phyloP scores from a whole-genome alignment of 345 rosid species.

The Ceriops decandra region DNA sequence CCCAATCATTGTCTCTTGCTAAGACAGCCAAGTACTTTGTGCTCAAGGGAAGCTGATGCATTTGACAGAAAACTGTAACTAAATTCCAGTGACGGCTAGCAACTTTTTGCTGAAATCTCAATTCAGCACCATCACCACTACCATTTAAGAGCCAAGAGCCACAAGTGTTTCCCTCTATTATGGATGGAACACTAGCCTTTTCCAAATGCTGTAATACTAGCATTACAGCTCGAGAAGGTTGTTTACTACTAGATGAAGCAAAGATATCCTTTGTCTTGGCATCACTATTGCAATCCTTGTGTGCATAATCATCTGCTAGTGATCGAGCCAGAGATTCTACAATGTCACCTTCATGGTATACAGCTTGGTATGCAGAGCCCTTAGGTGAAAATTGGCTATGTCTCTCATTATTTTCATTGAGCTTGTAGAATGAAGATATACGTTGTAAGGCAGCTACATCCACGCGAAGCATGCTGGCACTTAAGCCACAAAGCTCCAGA shows the following conservation, averaged over 20 bases:
- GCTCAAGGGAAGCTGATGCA: slow-evolving; percentile 87
- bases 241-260: slow-evolving; percentile 30
- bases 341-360: slow-evolving; percentile 51
- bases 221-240: slow-evolving; percentile 55
- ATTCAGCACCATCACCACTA: slow-evolving; percentile 75
- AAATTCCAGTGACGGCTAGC: slow-evolving; percentile 89
- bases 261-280: slow-evolving; percentile 41
- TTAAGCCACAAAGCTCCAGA: slow-evolving; percentile 87
- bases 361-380: slow-evolving; percentile 56
- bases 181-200: slow-evolving; percentile 80
- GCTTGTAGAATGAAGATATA: slow-evolving; percentile 70
- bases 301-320: slow-evolving; percentile 76
- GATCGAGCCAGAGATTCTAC: slow-evolving; percentile 82
- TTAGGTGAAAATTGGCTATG: slow-evolving; percentile 46
- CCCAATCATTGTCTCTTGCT: slow-evolving; percentile 99
- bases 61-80: slow-evolving; percentile 81
- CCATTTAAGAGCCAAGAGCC: slow-evolving; percentile 92
- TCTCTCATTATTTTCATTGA: slow-evolving; percentile 41
- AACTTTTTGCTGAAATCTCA: slow-evolving; percentile 81
- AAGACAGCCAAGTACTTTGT: slow-evolving; percentile 84
- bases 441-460: slow-evolving; percentile 80
- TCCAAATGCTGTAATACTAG: slow-evolving; percentile 90
- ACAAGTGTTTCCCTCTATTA: slow-evolving; percentile 66
- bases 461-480: slow-evolving; percentile 74
- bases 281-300: slow-evolving; percentile 38